Conservation (phyloP, 441 rosid species). For the Populus trichocarpa region DNA sequence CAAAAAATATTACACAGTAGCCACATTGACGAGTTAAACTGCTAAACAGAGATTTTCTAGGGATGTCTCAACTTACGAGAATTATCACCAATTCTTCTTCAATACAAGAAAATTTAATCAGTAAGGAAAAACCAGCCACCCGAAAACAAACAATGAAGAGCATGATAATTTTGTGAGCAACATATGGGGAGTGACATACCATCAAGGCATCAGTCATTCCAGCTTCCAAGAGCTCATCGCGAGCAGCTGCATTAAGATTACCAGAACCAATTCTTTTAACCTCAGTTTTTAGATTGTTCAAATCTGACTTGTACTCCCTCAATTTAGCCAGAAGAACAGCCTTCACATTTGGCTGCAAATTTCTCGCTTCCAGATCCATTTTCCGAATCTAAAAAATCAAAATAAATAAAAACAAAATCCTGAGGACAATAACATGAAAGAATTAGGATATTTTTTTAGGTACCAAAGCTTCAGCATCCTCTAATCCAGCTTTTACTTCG, state of each 20-base stretch:
- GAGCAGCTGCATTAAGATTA: constrained; percentile 55
- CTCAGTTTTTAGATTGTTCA: constrained; percentile 87
- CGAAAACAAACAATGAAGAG: too few species aligned
- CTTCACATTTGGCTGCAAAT: constrained; percentile 77
- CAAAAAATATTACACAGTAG: too few species aligned
- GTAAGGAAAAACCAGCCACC: too few species aligned
- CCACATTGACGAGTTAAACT: too few species aligned
- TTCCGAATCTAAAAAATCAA: constrained; percentile 61
- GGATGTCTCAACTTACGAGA: too few species aligned
- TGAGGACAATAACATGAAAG: background rate
- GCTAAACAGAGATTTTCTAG: too few species aligned
- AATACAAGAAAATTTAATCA: too few species aligned
- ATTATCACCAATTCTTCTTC: too few species aligned
- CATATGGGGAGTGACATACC: constrained; percentile 35
- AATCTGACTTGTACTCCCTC: constrained; percentile 92
- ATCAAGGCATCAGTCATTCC: constrained; percentile 80
- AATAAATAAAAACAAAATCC: background rate
- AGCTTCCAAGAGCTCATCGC: constrained; percentile 83
- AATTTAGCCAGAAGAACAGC: constrained; percentile 82
- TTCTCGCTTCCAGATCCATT: constrained; percentile 98
- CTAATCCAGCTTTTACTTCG: constrained; percentile 65
- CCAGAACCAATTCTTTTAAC: constrained; percentile 70
- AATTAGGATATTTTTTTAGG: background rate
- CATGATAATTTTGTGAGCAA: too few species aligned
- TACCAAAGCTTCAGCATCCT: constrained; percentile 88